A percentile compares a stretch with the other conserved stretches of the same genome.
Evolutionary conservation across 495 filamentous ascomycete genomes (phyloP).

Genomic region (Lepidopterella palustris): DNA sequence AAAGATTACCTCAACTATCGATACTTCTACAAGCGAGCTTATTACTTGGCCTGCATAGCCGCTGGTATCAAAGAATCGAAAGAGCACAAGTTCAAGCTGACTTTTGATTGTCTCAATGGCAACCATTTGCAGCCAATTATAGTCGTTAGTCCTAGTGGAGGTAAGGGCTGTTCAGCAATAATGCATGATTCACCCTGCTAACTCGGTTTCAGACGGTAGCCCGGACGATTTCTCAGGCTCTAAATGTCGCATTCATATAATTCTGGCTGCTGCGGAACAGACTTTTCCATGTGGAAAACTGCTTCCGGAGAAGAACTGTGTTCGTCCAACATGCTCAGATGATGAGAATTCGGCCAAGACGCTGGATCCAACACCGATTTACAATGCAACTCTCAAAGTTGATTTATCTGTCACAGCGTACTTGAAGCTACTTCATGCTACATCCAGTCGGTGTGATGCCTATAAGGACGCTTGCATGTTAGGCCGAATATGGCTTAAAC

Average conservation of each 20-base stretch:
- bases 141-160: constrained; percentile 42
- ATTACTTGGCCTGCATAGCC: constrained; percentile 77
- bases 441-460: constrained; percentile 57
- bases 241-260: constrained; percentile 63
- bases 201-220: not conserved
- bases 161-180: not conserved
- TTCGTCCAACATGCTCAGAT: constrained; percentile 46
- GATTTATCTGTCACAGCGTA: constrained; percentile 68
- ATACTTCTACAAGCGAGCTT: constrained; percentile 92
- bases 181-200: not conserved
- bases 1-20: constrained; percentile 92
- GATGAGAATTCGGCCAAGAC: constrained; percentile 36
- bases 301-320: constrained; percentile 59
- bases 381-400: constrained; percentile 79
- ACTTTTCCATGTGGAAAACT: constrained; percentile 65
- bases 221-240: constrained; percentile 30
- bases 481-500: constrained; percentile 80
- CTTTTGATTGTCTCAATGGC: constrained; percentile 64
- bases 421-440: constrained; percentile 60
- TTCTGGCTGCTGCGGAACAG: constrained; percentile 60
- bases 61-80: constrained; percentile 55
- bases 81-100: constrained; percentile 47
- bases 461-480: constrained; percentile 81
- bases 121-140: constrained; percentile 73
- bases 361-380: constrained; percentile 64